Evolutionary conservation across 75 land plant genomes (phyloP).

Genomic region (Gnetum montanum): DNA sequence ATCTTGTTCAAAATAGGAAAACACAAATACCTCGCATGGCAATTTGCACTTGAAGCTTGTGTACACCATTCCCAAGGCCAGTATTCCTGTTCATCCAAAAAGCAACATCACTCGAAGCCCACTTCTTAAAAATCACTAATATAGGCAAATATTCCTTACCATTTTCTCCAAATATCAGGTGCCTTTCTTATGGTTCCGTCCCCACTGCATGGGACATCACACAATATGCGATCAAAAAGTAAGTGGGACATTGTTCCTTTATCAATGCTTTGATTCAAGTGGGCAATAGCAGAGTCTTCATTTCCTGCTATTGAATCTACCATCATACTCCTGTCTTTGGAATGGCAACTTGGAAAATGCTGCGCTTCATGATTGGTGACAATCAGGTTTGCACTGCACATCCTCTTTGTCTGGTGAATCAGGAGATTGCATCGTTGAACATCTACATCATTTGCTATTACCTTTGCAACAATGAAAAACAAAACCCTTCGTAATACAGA

Average conservation of each 20-base stretch:
- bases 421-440: conserved; percentile 93
- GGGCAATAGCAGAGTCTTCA: background rate
- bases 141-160: conserved; percentile 25
- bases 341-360: conserved; percentile 68
- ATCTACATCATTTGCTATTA: conserved; percentile 95
- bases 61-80: conserved; percentile 89
- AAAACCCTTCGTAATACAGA: background rate
- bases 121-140: too few species aligned
- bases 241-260: conserved; percentile 19
- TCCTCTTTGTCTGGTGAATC: conserved; percentile 96
- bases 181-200: conserved; percentile 98
- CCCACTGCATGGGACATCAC: conserved; percentile 99
- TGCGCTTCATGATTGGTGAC: conserved; percentile 99
- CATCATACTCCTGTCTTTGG: conserved; percentile 4
- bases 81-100: conserved; percentile 46
- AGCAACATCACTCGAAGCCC: background rate
- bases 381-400: conserved; percentile 91
- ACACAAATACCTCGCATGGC: conserved; percentile 76
- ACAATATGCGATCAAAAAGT: conserved; percentile 81
- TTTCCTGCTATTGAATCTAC: conserved; percentile 2
- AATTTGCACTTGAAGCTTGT: conserved; percentile 83
- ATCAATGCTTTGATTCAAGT: conserved; percentile 1
- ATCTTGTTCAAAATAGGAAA: too few species aligned
- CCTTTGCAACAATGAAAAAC: conserved; percentile 33
- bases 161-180: conserved; percentile 97